These are phyloP conservation scores for Clarireedia homoeocarpa DNA, from an alignment of 2,329 filamentous ascomycete species.

Conservation along the genomic window DNA sequence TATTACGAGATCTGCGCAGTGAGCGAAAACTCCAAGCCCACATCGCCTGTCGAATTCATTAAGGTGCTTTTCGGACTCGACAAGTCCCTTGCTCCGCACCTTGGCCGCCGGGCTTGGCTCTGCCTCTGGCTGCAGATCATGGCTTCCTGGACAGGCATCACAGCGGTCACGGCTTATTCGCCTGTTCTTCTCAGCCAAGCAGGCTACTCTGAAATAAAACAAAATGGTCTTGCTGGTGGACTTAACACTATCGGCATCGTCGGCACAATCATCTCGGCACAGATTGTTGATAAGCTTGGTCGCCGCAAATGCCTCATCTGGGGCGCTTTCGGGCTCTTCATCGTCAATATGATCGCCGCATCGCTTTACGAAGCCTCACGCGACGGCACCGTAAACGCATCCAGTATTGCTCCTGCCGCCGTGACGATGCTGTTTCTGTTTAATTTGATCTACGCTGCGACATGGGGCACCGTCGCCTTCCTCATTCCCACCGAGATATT, in stretches of 20 bases:
- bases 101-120: slow-evolving; percentile 35
- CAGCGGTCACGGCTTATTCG: slow-evolving; percentile 28
- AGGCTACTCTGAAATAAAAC: slow-evolving; percentile 32
- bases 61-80: slow-evolving; percentile 33
- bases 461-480: slow-evolving; percentile 42
- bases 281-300: slow-evolving; percentile 59
- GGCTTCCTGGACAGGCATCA: slow-evolving; percentile 38
- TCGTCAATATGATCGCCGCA: slow-evolving; percentile 43
- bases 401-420: slow-evolving; percentile 37
- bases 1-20: slow-evolving; percentile 32
- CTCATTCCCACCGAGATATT: slow-evolving; percentile 47
- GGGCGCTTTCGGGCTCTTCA: slow-evolving; percentile 44
- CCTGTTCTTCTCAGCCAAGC: slow-evolving; percentile 29
- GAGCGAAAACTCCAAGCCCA: slow-evolving; percentile 24
- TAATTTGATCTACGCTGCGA: slow-evolving; percentile 43
- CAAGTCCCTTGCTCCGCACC: slow-evolving; percentile 22
- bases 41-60: slow-evolving; percentile 33
- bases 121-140: slow-evolving; percentile 39
- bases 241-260: slow-evolving; percentile 45
- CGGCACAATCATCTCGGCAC: slow-evolving; percentile 40
- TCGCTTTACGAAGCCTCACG: slow-evolving; percentile 31
- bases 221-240: slow-evolving; percentile 41
- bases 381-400: slow-evolving; percentile 31
- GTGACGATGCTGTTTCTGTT: slow-evolving; percentile 45
- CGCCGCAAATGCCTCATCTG: slow-evolving; percentile 58